A percentile compares a stretch with the other conserved stretches of the same genome.
These are phyloP conservation scores for Puccinia triticina DNA, from an alignment of 1,284 basidiomycete species.

Conservation along the genomic window DNA sequence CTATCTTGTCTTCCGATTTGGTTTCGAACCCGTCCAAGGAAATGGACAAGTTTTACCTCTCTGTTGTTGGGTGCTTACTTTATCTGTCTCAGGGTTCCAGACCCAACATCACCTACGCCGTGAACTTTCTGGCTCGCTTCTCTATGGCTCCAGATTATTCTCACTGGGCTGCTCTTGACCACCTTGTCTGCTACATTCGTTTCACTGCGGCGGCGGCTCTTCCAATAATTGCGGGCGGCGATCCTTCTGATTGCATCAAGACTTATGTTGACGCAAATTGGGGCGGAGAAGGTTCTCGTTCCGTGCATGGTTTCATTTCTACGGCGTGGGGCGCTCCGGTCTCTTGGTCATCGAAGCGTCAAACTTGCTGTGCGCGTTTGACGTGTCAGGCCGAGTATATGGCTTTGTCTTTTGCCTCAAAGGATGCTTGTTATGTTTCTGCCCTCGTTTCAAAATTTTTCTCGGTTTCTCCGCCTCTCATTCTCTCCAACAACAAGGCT, in stretches of 20 bases:
- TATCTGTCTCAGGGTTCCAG: not conserved
- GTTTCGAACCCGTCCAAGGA: not conserved
- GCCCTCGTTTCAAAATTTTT: not conserved
- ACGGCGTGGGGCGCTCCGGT: too few relatives aligned
- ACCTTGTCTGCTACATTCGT: not conserved
- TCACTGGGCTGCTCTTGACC: not conserved
- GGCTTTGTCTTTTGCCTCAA: not conserved
- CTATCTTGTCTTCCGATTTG: too few relatives aligned
- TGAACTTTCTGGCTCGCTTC: not conserved
- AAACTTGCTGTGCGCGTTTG: not conserved
- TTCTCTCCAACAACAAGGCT: slow-evolving; percentile 21
- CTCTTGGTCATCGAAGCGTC: too few relatives aligned
- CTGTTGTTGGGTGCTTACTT: not conserved
- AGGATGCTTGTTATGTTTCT: too few relatives aligned
- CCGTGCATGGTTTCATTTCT: too few relatives aligned
- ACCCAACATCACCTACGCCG: not conserved
- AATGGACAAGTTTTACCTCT: not conserved
- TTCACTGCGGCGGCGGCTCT: not conserved
- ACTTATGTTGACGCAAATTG: not conserved
- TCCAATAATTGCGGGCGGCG: not conserved
- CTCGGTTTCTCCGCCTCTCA: not conserved
- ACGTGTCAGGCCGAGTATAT: not conserved
- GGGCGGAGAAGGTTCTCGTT: not conserved
- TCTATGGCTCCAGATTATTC: not conserved
- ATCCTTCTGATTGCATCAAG: not conserved